Base-by-base conservation (phyloP, 164 flowering plant genomes). In the Paratinospora sagittata region DNA sequence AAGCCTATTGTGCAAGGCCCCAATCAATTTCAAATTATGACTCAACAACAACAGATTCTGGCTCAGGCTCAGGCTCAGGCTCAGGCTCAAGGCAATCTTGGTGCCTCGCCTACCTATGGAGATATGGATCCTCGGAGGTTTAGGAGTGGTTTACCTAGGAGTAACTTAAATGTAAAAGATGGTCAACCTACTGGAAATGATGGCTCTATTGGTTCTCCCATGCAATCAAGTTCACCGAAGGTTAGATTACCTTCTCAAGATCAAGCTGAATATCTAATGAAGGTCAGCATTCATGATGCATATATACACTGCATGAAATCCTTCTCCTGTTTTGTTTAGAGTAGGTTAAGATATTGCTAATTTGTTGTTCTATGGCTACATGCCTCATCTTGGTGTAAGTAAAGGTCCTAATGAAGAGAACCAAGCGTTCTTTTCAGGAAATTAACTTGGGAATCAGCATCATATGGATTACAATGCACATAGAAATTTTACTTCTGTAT, bases 61-160 rank as follows among this genome's bases (percentile, higher is more conserved):
- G 89, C 91, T 63, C 95, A 90, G 45, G 89, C 89, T 69, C 97
- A 89, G 52, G 89, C 91, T 63, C 95, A 90, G 39, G 89, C 89
- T 69, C 97, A 89, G 66, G 87, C 91, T 36, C 97, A 90, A 73
- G 84, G 86, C 36, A 86, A 77, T 79, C 76, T 90, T 73, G 90
- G 85, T 70, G 86, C 70, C 77, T 80, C 93, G 66, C 72, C 86
- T 8, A 87, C 73, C 72, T 88, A 76, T 77, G 89, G 88, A 36
- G 92, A 88, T 64, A 70, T 75, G 80, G 90, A 88, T 80, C 81
- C 90, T n/a, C 84, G 85, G 33, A 85, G 85, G 60, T 80, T 84
- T 78, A 75, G 81, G 76, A 55, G 61, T 55, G 89, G 84, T 64
- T 66, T 88, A 78, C 87, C 94, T 23, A 85, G 93, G 76, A 86